phyloP scores from a whole-genome alignment of 306 rosid genomes.

The Cucurbita ficifolia region DNA sequence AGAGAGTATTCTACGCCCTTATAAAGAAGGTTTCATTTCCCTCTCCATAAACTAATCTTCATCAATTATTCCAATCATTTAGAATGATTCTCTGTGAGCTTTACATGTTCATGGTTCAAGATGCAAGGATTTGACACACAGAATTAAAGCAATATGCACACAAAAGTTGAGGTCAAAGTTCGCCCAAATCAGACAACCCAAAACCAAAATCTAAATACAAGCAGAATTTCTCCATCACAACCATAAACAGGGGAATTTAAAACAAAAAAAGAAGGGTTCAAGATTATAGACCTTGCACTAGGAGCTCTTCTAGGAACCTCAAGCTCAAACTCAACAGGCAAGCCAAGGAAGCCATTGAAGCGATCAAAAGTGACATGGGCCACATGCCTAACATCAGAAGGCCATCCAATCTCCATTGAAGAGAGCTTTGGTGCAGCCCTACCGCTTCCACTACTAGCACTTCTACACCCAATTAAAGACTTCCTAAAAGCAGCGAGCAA shows the following conservation, averaged over 20 bases:
- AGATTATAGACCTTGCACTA: conserved; percentile 61
- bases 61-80: not conserved
- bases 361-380: conserved; percentile 98
- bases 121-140: not conserved
- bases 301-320: conserved; percentile 89
- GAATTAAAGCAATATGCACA: not conserved
- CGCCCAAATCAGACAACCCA: not conserved
- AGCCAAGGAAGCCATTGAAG: conserved; percentile 91
- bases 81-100: not conserved
- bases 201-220: not conserved
- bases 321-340: conserved; percentile 92
- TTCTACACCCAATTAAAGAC: conserved; percentile 72
- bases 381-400: conserved; percentile 79
- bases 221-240: not conserved
- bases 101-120: not conserved
- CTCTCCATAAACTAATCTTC: not conserved
- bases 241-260: not conserved
- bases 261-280: not conserved
- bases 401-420: conserved; percentile 96
- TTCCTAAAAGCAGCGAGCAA: conserved; percentile 63
- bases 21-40: too few species aligned
- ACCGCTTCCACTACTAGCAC: not conserved
- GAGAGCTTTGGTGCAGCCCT: conserved; percentile 18
- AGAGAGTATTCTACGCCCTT: too few species aligned
- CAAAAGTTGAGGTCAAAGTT: not conserved